These are phyloP conservation scores for Nannizziopsis barbatae DNA, from an alignment of 2,329 filamentous ascomycete genomes.

Conservation along the genomic window DNA sequence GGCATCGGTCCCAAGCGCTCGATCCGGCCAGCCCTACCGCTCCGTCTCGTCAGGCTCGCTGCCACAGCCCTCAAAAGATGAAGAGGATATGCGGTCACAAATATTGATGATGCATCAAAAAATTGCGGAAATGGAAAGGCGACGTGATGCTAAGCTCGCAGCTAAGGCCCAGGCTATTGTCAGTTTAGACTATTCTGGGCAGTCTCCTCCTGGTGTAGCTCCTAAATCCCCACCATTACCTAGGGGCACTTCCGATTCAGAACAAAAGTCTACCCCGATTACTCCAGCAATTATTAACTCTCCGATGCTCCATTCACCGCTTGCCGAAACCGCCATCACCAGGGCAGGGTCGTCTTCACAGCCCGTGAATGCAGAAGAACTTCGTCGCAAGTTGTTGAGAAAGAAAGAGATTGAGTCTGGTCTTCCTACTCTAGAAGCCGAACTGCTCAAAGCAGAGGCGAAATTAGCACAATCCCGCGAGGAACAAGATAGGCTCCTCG, in stretches of 20 bases:
- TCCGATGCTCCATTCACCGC: not conserved
- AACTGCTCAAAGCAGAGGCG: slow-evolving; percentile 30
- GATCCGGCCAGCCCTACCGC: slow-evolving; percentile 35
- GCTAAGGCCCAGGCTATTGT: slow-evolving; percentile 25
- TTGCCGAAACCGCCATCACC: slow-evolving; percentile 15
- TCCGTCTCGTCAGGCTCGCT: slow-evolving; percentile 26
- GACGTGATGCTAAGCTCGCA: slow-evolving; percentile 33
- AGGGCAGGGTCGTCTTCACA: slow-evolving; percentile 19
- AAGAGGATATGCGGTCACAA: slow-evolving; percentile 38
- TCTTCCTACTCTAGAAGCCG: slow-evolving; percentile 37
- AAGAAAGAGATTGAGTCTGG: slow-evolving; percentile 41
- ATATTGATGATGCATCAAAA: slow-evolving; percentile 39
- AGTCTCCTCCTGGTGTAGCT: not conserved
- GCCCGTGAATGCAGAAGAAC: slow-evolving; percentile 20
- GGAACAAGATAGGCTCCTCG: slow-evolving; percentile 32
- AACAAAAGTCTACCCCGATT: not conserved
- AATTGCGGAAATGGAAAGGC: slow-evolving; percentile 41
- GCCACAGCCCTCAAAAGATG: slow-evolving; percentile 31
- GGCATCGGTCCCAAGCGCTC: slow-evolving; percentile 33
- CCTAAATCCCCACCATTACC: not conserved
- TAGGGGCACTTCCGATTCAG: not conserved
- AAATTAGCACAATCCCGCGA: slow-evolving; percentile 25
- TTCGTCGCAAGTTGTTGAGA: slow-evolving; percentile 32
- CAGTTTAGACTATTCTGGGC: not conserved
- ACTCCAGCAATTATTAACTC: not conserved